Percentiles rank a stretch among this genome's conserved stretches.
Evolutionary conservation across 768 basidiomycete genomes (phyloP).

Genomic region (Porpolomopsis calyptriformis): DNA sequence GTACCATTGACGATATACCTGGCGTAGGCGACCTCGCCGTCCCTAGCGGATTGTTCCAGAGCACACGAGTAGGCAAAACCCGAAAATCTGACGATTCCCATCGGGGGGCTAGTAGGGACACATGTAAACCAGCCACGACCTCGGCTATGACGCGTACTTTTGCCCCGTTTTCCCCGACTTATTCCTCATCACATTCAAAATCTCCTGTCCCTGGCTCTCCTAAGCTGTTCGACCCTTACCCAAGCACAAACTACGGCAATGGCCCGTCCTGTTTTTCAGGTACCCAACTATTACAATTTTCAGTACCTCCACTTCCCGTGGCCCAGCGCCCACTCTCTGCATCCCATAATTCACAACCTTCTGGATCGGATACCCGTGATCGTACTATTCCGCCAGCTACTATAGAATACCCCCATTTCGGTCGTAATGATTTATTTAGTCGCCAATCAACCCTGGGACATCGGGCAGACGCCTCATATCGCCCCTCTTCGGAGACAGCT

Average conservation of each 20-base stretch:
- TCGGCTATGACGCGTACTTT: constrained; percentile 27
- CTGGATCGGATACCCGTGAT: background rate
- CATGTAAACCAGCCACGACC: constrained; percentile 16
- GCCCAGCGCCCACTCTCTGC: background rate
- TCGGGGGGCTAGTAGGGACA: constrained; percentile 16
- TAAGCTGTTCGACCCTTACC: constrained; percentile 1
- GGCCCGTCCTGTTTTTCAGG: background rate
- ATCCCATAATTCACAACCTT: background rate
- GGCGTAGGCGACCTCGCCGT: constrained; percentile 49
- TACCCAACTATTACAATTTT: background rate
- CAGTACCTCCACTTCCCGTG: background rate
- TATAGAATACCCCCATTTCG: background rate
- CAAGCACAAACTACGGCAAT: background rate
- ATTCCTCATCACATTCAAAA: constrained; percentile 3
- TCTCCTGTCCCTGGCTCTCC: background rate
- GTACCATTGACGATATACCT: constrained; percentile 59
- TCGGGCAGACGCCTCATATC: too few species aligned
- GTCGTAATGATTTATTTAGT: background rate
- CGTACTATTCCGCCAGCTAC: background rate
- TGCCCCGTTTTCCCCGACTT: constrained; percentile 29
- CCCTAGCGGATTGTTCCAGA: constrained; percentile 58
- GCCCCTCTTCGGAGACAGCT: background rate
- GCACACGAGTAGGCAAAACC: constrained; percentile 48
- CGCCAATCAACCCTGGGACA: background rate
- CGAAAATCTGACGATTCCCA: constrained; percentile 34